Evolutionary conservation across 2,329 filamentous ascomycete species (phyloP), one percentile per base, ranked within the genome.

Genomic region (Spiromastix sp.): DNA sequence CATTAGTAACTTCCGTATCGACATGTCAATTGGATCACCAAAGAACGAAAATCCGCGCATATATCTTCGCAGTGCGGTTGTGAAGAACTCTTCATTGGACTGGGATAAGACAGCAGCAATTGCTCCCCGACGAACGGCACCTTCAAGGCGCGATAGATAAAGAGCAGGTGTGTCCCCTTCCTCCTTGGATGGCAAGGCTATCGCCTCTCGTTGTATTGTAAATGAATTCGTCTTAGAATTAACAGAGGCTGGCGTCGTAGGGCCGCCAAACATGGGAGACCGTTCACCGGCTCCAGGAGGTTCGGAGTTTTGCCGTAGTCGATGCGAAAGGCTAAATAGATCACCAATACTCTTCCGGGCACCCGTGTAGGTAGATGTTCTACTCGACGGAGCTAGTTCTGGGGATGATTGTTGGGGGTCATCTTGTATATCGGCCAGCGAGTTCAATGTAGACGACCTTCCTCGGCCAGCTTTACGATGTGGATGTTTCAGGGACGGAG

Each of bases 11-110:
- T 96, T 96, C 24, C 91, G 79, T 44, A 96, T 79, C 2, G 89
- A 84, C 86, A 98, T 96, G 55, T 98, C 91, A 67, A 98, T 89
- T 0, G 91, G 91, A 48, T 96, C 89, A 18, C 85, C 87, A 50
- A 95, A 96, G 62, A 96, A 96, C 34, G 80, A 78, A 58, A 96
- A 96, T 13, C 81, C 81, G 35, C 89, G 78, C 81, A 96, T 96
- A 53, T 94, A 96, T 53, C 89, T 95, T 41, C 89, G 77, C 37
- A 98, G 61, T 3, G 93, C 86, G 1, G 84, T 77, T 40, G 79
- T 75, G 30, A 79, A 83, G 56, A 96, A 98, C 0, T 78, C 63
- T 49, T 98, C 89, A 2, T 75, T 74, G n/a, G 78, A 83, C 52
- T 93, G 93, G 12, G 85, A 89, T 17, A 98, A 64, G 11, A 85